phyloP scores from a whole-genome alignment of 768 basidiomycete genomes.

The Panaeolus cyanescens region DNA sequence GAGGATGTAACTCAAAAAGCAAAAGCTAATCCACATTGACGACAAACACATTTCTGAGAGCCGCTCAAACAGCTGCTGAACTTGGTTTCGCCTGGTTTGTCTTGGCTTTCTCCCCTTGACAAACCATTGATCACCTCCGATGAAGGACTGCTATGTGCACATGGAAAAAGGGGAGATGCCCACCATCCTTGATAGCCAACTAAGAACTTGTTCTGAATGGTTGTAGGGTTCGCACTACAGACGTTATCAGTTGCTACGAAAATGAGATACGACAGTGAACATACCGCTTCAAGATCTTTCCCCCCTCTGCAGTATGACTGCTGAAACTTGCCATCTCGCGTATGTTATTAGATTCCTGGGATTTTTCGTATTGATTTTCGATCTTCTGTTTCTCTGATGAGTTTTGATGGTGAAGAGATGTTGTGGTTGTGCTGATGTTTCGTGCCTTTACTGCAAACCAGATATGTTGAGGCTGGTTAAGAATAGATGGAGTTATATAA shows the following conservation, averaged over 20 bases:
- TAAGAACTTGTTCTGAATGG: conserved; percentile 82
- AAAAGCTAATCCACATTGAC: background rate
- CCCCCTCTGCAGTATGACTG: conserved; percentile 12
- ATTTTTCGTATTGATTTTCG: background rate
- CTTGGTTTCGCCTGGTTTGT: no score
- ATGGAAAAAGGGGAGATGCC: conserved; percentile 15
- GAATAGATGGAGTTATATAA: background rate
- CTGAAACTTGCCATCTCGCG: conserved; percentile 27
- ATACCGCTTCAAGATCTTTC: conserved; percentile 46
- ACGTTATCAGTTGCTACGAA: background rate
- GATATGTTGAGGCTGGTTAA: background rate
- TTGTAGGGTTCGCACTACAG: conserved; percentile 65
- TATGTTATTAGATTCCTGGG: background rate
- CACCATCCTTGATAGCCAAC: conserved; percentile 91
- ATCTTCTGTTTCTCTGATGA: background rate
- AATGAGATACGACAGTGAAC: background rate
- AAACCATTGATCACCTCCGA: background rate
- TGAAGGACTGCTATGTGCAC: background rate
- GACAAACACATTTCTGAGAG: no score
- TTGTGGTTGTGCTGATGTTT: background rate
- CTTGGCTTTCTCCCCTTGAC: no score
- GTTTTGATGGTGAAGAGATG: background rate
- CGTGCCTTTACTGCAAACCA: background rate
- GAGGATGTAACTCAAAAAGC: background rate
- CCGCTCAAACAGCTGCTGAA: no score